phyloP scores from a whole-genome alignment of 2,329 filamentous ascomycete species.

The Aspergillus uvarum region DNA sequence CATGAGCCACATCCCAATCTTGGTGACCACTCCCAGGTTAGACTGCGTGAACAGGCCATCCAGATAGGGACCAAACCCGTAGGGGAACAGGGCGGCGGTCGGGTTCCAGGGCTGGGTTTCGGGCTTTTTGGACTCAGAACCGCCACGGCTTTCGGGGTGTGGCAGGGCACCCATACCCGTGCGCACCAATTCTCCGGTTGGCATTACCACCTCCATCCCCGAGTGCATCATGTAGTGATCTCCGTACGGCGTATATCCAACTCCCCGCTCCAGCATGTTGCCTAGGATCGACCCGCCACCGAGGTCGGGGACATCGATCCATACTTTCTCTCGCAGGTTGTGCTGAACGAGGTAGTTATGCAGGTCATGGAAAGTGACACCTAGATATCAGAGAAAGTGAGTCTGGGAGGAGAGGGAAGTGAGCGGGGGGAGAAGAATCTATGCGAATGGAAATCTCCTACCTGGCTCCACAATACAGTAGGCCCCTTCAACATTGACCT shows the following conservation, averaged over 20 bases:
- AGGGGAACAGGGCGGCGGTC: conserved; percentile 20
- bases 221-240: conserved; percentile 46
- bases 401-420: conserved; percentile 24
- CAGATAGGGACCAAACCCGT: conserved; percentile 41
- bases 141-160: background rate
- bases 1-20: conserved; percentile 50
- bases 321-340: conserved; percentile 22
- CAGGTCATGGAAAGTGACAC: conserved; percentile 24
- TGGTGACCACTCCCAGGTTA: conserved; percentile 55
- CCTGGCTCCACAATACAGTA: conserved; percentile 57
- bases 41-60: conserved; percentile 54
- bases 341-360: no score
- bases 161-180: conserved; percentile 49
- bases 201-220: conserved; percentile 49
- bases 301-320: conserved; percentile 28
- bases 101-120: background rate
- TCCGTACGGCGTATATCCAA: conserved; percentile 44
- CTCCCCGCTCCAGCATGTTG: conserved; percentile 48
- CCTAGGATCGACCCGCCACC: conserved; percentile 50
- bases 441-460: conserved; percentile 18
- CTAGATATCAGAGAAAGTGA: conserved; percentile 49
- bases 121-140: background rate
- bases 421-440: no score
- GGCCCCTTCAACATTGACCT: conserved; percentile 52
- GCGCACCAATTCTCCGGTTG: conserved; percentile 46